Percentiles rank a stretch among this genome's conserved stretches.
Conservation (phyloP, 768 basidiomycete species). For the Mycena crocata region DNA sequence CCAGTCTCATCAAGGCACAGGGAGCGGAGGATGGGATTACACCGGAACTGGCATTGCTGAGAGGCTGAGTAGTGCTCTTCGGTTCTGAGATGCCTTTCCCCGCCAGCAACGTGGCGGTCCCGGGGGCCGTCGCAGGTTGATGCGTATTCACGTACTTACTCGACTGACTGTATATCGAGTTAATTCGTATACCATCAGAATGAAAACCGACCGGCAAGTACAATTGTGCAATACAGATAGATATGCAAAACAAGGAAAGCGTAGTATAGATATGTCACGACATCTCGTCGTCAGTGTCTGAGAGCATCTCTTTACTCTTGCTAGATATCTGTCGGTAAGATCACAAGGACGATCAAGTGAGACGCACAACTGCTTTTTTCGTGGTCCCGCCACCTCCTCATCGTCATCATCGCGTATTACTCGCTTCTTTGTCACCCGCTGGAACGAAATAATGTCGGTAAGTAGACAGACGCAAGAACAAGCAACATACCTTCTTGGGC, state of each 20-base stretch:
- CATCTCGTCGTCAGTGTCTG: conserved; percentile 91
- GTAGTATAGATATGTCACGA: conserved; percentile 50
- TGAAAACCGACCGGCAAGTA: background rate
- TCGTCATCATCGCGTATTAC: conserved; percentile 84
- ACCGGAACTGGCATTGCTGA: background rate
- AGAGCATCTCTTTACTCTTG: conserved; percentile 90
- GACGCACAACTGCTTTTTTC: conserved; percentile 83
- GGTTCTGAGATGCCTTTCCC: no score
- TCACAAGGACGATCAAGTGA: background rate
- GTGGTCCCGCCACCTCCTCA: conserved; percentile 73
- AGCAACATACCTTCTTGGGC: conserved; percentile 73
- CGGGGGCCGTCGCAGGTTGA: background rate
- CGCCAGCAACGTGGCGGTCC: no score
- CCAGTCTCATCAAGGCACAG: background rate
- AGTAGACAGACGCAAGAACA: background rate
- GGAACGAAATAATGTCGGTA: conserved; percentile 9
- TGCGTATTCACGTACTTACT: no score
- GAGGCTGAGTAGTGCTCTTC: background rate
- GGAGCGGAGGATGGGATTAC: background rate
- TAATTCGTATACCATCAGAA: no score
- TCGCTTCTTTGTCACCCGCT: conserved; percentile 75
- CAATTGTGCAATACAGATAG: conserved; percentile 27
- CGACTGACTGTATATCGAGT: background rate
- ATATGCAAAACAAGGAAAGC: conserved; percentile 31
- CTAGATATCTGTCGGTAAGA: conserved; percentile 50